phyloP scores from a whole-genome alignment of 73 alveolate genomes.

The Symbiodinium pilosum region DNA sequence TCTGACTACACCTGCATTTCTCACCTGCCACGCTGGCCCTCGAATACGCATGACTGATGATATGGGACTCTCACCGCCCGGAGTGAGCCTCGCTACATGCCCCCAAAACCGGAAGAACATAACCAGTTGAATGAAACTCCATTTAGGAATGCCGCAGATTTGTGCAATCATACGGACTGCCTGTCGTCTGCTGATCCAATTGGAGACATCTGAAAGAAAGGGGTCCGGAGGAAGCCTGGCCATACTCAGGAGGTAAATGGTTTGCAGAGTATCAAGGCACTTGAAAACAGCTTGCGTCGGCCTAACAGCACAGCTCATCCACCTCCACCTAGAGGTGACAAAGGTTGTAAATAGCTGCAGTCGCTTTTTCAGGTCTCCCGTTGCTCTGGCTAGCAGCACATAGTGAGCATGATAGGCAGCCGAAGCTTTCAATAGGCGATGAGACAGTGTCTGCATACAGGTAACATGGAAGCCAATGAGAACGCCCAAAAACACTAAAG shows the following conservation, averaged over 20 bases:
- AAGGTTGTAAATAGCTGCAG: neutral
- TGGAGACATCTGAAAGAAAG: neutral
- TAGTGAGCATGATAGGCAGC: neutral
- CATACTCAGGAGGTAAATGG: neutral
- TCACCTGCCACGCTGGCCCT: too few species aligned
- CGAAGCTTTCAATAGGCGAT: neutral
- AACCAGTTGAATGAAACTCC: neutral
- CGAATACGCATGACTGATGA: too few species aligned
- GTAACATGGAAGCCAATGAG: neutral
- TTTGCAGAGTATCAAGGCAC: neutral
- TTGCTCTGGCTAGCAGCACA: neutral
- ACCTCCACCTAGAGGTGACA: neutral
- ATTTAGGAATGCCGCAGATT: neutral
- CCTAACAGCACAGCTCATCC: neutral
- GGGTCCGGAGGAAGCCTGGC: neutral
- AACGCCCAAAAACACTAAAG: neutral
- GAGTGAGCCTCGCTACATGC: neutral
- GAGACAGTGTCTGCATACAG: neutral
- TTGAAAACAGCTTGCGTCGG: neutral
- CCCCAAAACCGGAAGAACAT: neutral
- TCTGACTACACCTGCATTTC: too few species aligned
- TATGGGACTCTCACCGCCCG: too few species aligned
- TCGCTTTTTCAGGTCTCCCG: neutral
- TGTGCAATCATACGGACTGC: neutral
- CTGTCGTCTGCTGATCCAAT: neutral